Percentiles rank a stretch among this genome's conserved stretches.
Conservation (phyloP, 1,284 basidiomycete genomes). For the Rugosomyces carneus region DNA sequence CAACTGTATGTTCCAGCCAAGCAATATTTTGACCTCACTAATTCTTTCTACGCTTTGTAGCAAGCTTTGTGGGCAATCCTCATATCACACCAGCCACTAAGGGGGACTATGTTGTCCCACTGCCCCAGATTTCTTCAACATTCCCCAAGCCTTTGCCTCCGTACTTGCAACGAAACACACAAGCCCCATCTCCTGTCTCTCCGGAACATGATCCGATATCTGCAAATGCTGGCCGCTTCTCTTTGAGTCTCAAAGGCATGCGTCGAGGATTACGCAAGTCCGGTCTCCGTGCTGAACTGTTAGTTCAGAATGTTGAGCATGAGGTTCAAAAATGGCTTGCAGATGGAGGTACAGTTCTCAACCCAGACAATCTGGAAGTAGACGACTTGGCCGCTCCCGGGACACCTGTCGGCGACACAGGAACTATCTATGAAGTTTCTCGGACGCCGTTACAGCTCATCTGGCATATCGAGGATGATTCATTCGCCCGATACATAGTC, state of each 20-base stretch:
- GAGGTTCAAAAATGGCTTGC: conserved; percentile 59
- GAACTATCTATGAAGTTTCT: conserved; percentile 54
- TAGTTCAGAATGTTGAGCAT: conserved; percentile 62
- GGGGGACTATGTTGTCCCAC: conserved; percentile 44
- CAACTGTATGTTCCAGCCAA: conserved; percentile 60
- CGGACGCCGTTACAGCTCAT: conserved; percentile 61
- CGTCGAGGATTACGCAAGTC: conserved; percentile 57
- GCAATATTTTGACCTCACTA: not conserved
- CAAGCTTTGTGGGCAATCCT: conserved; percentile 62
- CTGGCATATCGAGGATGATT: conserved; percentile 62
- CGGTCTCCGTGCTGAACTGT: conserved; percentile 51
- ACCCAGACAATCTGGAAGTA: conserved; percentile 35
- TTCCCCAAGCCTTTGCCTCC: conserved; percentile 71
- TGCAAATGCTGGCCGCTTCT: conserved; percentile 69
- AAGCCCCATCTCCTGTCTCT: conserved; percentile 38
- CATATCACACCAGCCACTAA: conserved; percentile 57
- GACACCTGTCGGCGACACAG: conserved; percentile 43
- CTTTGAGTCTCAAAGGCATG: conserved; percentile 68
- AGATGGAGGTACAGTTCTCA: conserved; percentile 47
- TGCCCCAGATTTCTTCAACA: conserved; percentile 44
- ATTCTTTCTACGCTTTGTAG: conserved; percentile 28
- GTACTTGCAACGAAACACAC: conserved; percentile 56
- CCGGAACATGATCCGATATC: conserved; percentile 42
- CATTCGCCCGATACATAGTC: conserved; percentile 71
- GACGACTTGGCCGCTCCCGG: conserved; percentile 31